Evolutionary conservation across 352 stramenopile species (phyloP).

Genomic region (Phytophthora sp.): DNA sequence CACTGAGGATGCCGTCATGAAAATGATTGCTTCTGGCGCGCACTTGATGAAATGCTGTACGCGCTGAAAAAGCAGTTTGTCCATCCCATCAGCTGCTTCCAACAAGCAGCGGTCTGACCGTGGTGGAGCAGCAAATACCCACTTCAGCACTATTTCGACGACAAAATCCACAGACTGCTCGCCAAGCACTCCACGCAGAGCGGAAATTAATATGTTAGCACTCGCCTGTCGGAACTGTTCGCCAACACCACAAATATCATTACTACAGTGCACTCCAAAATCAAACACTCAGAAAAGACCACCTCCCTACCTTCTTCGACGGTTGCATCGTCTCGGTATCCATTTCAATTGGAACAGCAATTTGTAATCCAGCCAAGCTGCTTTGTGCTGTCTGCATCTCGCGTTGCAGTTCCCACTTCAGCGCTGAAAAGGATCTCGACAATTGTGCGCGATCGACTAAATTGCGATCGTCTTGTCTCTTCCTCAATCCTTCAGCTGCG

Average conservation of each 20-base stretch:
- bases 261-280: neutral
- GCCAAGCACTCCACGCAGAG: slow-evolving; percentile 44
- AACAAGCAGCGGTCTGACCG: neutral
- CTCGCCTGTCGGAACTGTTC: slow-evolving; percentile 39
- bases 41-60: slow-evolving; percentile 44
- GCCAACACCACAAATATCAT: no score
- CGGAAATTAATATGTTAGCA: slow-evolving; percentile 41
- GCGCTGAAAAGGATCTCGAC: slow-evolving; percentile 36
- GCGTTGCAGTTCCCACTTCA: slow-evolving; percentile 41
- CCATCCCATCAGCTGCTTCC: neutral
- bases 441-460: slow-evolving; percentile 23
- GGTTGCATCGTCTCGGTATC: slow-evolving; percentile 18
- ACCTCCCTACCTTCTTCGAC: slow-evolving; percentile 17
- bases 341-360: slow-evolving; percentile 19
- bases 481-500: slow-evolving; percentile 5
- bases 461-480: neutral
- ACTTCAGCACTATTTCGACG: slow-evolving; percentile 48
- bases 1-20: slow-evolving; percentile 37
- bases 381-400: slow-evolving; percentile 12
- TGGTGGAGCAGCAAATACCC: slow-evolving; percentile 43
- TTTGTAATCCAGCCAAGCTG: neutral
- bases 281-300: neutral
- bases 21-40: slow-evolving; percentile 42
- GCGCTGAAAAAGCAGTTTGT: slow-evolving; percentile 25
- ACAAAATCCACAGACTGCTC: slow-evolving; percentile 36